A percentile compares a stretch with the other conserved stretches of the same genome.
Conservation (phyloP, 768 basidiomycete species). For the Tricholoma sp. region DNA sequence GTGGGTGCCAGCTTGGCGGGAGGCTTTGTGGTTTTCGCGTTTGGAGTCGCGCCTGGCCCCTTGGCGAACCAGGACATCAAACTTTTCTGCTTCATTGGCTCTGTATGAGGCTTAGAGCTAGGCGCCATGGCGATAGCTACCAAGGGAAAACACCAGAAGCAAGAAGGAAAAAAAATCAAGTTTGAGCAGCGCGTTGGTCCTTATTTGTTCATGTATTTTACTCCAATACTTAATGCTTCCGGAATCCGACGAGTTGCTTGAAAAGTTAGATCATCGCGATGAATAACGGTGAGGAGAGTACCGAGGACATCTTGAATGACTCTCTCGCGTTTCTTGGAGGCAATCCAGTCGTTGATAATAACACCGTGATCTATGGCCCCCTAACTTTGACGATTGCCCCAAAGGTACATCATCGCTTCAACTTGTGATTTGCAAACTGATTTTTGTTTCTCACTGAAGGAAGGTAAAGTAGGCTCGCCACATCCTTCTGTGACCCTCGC, state of each 20-base stretch:
- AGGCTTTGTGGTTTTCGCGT: slow-evolving; percentile 17
- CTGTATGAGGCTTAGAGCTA: slow-evolving; percentile 35
- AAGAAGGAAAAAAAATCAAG: background rate
- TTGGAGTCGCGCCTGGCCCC: slow-evolving; percentile 19
- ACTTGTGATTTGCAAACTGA: background rate
- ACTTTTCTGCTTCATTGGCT: slow-evolving; percentile 64
- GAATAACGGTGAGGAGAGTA: slow-evolving; percentile 17
- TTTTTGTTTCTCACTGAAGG: slow-evolving; percentile 27
- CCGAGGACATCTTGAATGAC: slow-evolving; percentile 52
- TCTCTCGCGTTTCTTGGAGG: slow-evolving; percentile 48
- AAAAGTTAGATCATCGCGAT: background rate
- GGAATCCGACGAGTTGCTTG: background rate
- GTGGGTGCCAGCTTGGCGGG: slow-evolving; percentile 8
- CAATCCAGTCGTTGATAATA: slow-evolving; percentile 36
- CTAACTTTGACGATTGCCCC: slow-evolving; percentile 49
- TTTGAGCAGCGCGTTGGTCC: slow-evolving; percentile 27
- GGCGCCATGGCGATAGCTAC: slow-evolving; percentile 29
- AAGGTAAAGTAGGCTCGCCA: slow-evolving; percentile 48
- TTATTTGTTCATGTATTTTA: slow-evolving; percentile 22
- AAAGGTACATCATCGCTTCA: slow-evolving; percentile 36
- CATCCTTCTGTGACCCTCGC: slow-evolving; percentile 2
- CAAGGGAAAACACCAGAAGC: background rate
- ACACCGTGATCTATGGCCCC: slow-evolving; percentile 47
- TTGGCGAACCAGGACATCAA: slow-evolving; percentile 64
- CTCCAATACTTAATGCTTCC: background rate